Conservation (phyloP, 306 rosid genomes). For the Gynostemma pentaphyllum region DNA sequence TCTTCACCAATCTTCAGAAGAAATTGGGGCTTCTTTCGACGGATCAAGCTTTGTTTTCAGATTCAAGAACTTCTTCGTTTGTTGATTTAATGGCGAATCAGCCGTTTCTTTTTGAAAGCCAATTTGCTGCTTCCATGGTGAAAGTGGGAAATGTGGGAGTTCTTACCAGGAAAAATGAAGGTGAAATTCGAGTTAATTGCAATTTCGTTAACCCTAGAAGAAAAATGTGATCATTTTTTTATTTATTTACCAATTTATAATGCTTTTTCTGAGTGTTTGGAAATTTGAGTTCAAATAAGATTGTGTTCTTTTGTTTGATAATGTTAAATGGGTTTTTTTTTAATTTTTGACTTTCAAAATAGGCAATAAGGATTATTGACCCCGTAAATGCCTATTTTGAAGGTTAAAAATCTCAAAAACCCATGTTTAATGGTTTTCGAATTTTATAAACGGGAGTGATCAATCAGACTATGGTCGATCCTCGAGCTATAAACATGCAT, state of each 20-base stretch:
- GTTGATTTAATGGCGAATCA: constrained; percentile 58
- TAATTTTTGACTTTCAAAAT: too few species aligned
- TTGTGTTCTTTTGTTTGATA: background rate
- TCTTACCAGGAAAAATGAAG: constrained; percentile 50
- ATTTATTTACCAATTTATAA: too few species aligned
- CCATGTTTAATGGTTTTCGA: too few species aligned
- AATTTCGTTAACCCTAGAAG: constrained; percentile 30
- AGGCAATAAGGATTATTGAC: too few species aligned
- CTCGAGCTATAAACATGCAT: too few species aligned
- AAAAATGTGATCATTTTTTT: background rate
- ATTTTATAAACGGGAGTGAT: too few species aligned
- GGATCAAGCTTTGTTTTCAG: constrained; percentile 57
- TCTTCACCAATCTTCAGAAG: constrained; percentile 50
- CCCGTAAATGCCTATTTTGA: too few species aligned
- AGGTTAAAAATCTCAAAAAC: too few species aligned
- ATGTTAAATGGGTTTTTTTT: too few species aligned
- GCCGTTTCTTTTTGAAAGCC: constrained; percentile 48
- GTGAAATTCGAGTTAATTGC: constrained; percentile 71
- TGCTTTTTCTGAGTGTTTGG: too few species aligned
- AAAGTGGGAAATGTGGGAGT: constrained; percentile 85
- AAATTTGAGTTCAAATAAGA: background rate
- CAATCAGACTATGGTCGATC: too few species aligned
- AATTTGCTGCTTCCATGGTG: constrained; percentile 68
- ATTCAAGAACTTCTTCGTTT: constrained; percentile 54
- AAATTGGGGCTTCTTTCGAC: constrained; percentile 60